Evolutionary conservation across 2,329 filamentous ascomycete species (phyloP).

Genomic region (Cladosporium cucumerinum): DNA sequence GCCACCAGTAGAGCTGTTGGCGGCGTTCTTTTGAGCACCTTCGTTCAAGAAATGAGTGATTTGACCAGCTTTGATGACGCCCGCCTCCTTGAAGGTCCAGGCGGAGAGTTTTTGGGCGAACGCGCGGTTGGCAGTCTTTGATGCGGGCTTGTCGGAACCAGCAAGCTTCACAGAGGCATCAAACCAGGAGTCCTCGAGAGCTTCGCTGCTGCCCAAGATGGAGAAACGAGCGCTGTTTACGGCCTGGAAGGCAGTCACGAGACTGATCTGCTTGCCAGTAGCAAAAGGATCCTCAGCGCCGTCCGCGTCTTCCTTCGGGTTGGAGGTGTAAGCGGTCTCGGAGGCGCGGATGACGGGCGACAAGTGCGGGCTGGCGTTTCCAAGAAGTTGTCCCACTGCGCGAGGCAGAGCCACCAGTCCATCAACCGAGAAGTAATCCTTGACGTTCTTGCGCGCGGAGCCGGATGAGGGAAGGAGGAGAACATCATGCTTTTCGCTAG

Average conservation of each 20-base stretch:
- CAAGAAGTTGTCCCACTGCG: conserved; percentile 76
- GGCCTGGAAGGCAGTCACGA: conserved; percentile 85
- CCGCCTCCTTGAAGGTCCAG: conserved; percentile 96
- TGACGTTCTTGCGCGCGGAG: conserved; percentile 63
- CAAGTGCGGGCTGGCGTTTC: conserved; percentile 70
- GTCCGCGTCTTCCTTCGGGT: conserved; percentile 76
- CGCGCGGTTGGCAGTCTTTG: conserved; percentile 72
- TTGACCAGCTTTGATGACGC: conserved; percentile 78
- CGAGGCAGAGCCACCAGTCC: conserved; percentile 76
- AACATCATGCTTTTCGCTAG: conserved; percentile 82
- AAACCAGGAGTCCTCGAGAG: conserved; percentile 87
- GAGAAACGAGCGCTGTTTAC: conserved; percentile 89
- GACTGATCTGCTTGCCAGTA: conserved; percentile 74
- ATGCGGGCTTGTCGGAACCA: conserved; percentile 49
- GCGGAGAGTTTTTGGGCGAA: conserved; percentile 82
- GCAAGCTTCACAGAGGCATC: conserved; percentile 67
- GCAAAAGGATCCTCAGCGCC: conserved; percentile 78
- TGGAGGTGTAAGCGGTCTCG: conserved; percentile 86
- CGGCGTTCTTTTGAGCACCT: conserved; percentile 44
- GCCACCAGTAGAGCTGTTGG: conserved; percentile 32
- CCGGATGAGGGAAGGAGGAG: conserved; percentile 71
- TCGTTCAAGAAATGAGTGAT: conserved; percentile 70
- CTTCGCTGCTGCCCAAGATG: conserved; percentile 79
- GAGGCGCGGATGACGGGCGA: conserved; percentile 79
- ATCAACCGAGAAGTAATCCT: conserved; percentile 71